Base-by-base conservation (phyloP, 345 rosid genomes). In the Aquilaria sinensis region DNA sequence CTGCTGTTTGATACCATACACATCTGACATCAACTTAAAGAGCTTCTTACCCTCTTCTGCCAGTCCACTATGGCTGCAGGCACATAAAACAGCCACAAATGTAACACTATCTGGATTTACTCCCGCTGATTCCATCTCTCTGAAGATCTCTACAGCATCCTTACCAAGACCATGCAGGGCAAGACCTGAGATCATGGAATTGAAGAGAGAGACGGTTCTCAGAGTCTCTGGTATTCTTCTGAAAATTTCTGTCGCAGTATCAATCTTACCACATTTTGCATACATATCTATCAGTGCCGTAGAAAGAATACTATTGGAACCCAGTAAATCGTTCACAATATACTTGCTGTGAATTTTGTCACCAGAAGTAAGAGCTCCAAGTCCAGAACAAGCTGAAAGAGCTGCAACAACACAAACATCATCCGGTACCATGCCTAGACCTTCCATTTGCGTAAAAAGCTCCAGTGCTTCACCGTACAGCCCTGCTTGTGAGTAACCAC, bases 241-340 rank as follows among this genome's bases (percentile, higher is more conserved):
- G 53, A 82, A 87, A 54, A 79, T 58, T 16, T 56, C 59, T 9
- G 69, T 58, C 7, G 90, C 86, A 58, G 60, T 73, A 9, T 72
- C 79, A 45, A 82, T 63, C 56, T 70, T 78, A 29, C 88, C 88
- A 63, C 81, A 72, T 67, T 87, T 87, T 47, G 81, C 82, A 69
- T 82, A 87, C 88, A 84, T 82, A 48, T 81, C 80, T 34, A 82
- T 43, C 16, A 87, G 73, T 30, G 86, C 79, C 37, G 81, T 87
- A 9, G 61, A 75, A 53, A 84, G 66, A 61, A 69, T 67, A 50
- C 71, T 43, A 62, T 80, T 74, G 62, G 73, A 63, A 57, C 72
- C 63, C 16, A 68, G 67, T 34, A 81, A 73, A 59, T 70, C 72
- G 51, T 70, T 65, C 63, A 70, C 66, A 50, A 71, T 60, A 1